Percentiles rank a stretch among this genome's conserved stretches.
Evolutionary conservation across 139 green algal genomes (phyloP).

Genomic region (Chlorella sp.): DNA sequence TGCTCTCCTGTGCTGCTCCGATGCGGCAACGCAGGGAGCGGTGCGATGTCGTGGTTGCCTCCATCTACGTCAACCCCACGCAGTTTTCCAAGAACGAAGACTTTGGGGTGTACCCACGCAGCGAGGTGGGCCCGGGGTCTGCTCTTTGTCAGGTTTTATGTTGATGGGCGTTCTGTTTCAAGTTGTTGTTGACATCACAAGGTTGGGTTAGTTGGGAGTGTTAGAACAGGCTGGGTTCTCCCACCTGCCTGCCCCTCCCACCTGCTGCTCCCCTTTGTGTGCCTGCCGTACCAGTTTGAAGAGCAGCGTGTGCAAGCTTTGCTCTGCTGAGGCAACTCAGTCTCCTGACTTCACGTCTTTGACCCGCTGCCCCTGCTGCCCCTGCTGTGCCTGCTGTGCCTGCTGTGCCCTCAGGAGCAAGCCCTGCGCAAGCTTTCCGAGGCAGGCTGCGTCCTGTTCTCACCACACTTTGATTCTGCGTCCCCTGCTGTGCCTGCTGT

Average conservation of each 20-base stretch:
- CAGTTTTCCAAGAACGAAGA: conserved; percentile 93
- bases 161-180: too few species aligned
- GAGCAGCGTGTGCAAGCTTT: too few species aligned
- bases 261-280: neutral
- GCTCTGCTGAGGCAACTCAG: too few species aligned
- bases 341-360: too few species aligned
- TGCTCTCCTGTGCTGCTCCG: neutral
- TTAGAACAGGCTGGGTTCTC: neutral
- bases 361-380: neutral
- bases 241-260: neutral
- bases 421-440: conserved; percentile 79
- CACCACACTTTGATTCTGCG: too few species aligned
- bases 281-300: neutral
- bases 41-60: conserved; percentile 89
- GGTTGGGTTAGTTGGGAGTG: too few species aligned
- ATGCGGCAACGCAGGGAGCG: conserved; percentile 59
- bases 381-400: neutral
- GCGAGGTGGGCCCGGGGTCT: conserved; percentile 52
- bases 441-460: conserved; percentile 76
- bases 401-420: too few species aligned
- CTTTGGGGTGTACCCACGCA: conserved; percentile 93
- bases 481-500: neutral
- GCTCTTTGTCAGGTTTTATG: too few species aligned
- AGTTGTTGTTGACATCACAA: too few species aligned
- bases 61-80: conserved; percentile 98